These are phyloP conservation scores for Sphagnum fallax DNA, from an alignment of 228 moss, liverwort and hornwort species.

Conservation along the genomic window DNA sequence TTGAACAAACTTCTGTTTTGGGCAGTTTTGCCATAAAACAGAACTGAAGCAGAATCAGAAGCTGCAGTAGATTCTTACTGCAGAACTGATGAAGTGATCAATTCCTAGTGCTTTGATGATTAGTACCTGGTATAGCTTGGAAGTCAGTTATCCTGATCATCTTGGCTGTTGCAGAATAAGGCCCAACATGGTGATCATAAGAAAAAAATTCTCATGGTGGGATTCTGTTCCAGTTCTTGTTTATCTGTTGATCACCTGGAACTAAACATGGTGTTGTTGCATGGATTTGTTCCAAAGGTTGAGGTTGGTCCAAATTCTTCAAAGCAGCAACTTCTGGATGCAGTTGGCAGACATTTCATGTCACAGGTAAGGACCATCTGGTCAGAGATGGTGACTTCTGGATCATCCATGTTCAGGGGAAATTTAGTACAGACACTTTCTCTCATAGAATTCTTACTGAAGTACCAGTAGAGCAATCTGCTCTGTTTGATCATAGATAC, in stretches of 20 bases:
- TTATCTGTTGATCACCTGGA: not conserved
- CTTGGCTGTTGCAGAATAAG: not conserved
- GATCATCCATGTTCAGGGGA: not conserved
- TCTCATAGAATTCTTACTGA: not conserved
- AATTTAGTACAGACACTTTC: too few relatives aligned
- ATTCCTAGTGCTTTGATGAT: too few relatives aligned
- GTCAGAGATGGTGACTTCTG: not conserved
- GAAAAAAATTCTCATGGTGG: not conserved
- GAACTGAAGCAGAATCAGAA: too few relatives aligned
- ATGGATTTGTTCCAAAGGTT: constrained; percentile 16
- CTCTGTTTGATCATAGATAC: too few relatives aligned
- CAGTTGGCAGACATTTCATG: constrained; percentile 58
- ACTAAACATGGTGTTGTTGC: not conserved
- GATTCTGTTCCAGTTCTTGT: not conserved
- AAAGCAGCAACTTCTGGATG: constrained; percentile 59
- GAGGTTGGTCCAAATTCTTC: constrained; percentile 68
- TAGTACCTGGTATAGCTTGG: too few relatives aligned
- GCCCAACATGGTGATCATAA: not conserved
- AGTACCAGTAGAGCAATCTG: not conserved
- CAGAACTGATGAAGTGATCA: too few relatives aligned
- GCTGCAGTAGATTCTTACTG: too few relatives aligned
- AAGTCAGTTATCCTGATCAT: too few relatives aligned
- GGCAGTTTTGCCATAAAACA: too few relatives aligned
- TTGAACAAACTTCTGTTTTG: too few relatives aligned
- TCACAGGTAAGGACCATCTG: constrained; percentile 28